Evolutionary conservation across 495 filamentous ascomycete genomes (phyloP).

Genomic region (Tirmania nivea): DNA sequence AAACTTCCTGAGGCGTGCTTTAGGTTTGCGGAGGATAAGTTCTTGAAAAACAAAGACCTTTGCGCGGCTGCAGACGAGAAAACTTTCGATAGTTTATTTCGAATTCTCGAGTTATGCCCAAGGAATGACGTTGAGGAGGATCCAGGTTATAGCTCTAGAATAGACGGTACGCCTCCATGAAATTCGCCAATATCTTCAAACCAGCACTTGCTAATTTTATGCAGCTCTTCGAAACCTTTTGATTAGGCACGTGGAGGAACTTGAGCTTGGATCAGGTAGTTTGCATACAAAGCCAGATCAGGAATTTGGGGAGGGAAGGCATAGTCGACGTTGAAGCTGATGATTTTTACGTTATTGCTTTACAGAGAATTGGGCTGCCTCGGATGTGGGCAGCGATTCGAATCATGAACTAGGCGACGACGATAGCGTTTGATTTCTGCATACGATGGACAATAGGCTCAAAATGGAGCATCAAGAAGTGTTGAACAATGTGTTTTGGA

Average conservation of each 20-base stretch:
- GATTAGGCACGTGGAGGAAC: not conserved
- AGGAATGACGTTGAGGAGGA: not conserved
- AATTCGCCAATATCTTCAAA: too few species aligned
- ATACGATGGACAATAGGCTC: too few species aligned
- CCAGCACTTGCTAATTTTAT: too few species aligned
- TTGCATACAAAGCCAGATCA: not conserved
- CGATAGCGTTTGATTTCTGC: not conserved
- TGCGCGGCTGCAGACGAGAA: constrained; percentile 15
- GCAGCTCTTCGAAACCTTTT: not conserved
- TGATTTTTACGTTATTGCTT: not conserved
- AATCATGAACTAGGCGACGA: not conserved
- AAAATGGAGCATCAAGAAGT: too few species aligned
- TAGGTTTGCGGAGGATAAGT: constrained; percentile 12
- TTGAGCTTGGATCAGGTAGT: not conserved
- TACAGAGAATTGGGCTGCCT: not conserved
- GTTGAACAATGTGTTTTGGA: too few species aligned
- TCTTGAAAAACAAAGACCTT: constrained; percentile 11
- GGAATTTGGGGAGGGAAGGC: not conserved
- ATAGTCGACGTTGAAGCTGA: not conserved
- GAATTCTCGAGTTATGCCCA: not conserved
- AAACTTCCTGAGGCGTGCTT: constrained; percentile 14
- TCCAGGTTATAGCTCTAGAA: not conserved
- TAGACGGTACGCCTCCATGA: not conserved
- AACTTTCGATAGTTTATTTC: constrained; percentile 7
- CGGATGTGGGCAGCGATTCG: not conserved